These are phyloP conservation scores for Cutaneotrichosporon sp. DNA, from an alignment of 1,284 basidiomycete genomes.

Conservation along the genomic window DNA sequence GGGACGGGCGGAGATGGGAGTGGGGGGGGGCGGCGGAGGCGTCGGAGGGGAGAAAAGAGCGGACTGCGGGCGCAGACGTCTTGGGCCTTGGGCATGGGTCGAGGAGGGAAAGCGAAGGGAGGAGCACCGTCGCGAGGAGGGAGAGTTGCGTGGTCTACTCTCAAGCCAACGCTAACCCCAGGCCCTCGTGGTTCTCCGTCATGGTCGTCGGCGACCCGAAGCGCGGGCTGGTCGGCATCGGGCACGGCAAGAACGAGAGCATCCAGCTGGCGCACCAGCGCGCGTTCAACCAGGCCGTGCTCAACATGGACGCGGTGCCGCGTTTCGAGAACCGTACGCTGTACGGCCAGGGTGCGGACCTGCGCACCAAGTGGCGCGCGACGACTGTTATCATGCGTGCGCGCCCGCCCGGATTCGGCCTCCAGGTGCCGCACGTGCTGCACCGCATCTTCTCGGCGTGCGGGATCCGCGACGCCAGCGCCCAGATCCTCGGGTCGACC, in stretches of 20 bases:
- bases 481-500: constrained; percentile 89
- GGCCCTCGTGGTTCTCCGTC: constrained; percentile 49
- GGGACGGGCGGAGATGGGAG: too few relatives aligned
- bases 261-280: constrained; percentile 63
- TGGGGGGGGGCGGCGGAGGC: background rate
- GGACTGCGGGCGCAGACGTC: background rate
- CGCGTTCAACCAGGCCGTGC: constrained; percentile 65
- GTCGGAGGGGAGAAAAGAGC: background rate
- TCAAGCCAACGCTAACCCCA: constrained; percentile 14
- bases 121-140: too few relatives aligned
- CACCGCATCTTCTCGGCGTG: constrained; percentile 86
- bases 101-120: background rate
- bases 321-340: constrained; percentile 87
- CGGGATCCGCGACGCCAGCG: constrained; percentile 91
- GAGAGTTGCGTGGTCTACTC: too few relatives aligned
- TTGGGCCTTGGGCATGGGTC: too few relatives aligned
- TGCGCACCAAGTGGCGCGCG: constrained; percentile 81
- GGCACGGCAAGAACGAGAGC: constrained; percentile 74
- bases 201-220: constrained; percentile 83
- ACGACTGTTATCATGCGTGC: constrained; percentile 82
- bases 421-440: constrained; percentile 84
- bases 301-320: constrained; percentile 78
- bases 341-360: constrained; percentile 65
- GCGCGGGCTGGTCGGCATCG: constrained; percentile 84
- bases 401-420: constrained; percentile 85